phyloP scores from a whole-genome alignment of 192 early-diverging fungal species.

The Coemansia reversa region DNA sequence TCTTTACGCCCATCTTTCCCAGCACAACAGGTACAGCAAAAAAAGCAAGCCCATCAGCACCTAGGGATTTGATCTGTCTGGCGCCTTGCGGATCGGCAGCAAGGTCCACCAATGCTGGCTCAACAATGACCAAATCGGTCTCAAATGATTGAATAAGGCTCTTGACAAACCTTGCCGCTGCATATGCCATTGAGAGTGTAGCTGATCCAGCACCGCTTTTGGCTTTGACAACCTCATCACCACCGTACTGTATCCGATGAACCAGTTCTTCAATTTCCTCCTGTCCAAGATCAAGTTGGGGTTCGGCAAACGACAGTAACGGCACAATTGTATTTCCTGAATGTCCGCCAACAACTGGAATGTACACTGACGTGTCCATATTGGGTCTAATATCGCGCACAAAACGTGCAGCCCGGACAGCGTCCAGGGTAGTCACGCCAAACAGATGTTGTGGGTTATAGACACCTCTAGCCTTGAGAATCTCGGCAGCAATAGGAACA shows the following conservation, averaged over 20 bases:
- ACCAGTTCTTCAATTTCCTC: constrained; percentile 87
- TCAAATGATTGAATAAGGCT: constrained; percentile 73
- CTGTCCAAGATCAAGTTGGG: constrained; percentile 63
- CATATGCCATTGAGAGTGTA: constrained; percentile 83
- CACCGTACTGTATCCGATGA: constrained; percentile 95
- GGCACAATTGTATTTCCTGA: constrained; percentile 96
- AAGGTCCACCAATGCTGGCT: constrained; percentile 76
- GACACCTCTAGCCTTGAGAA: constrained; percentile 77
- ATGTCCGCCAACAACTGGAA: constrained; percentile 93
- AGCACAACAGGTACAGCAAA: constrained; percentile 74
- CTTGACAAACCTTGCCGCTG: constrained; percentile 86
- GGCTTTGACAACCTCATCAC: constrained; percentile 98
- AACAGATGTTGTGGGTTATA: constrained; percentile 83
- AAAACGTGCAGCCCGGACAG: constrained; percentile 95
- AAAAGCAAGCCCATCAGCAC: constrained; percentile 60
- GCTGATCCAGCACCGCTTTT: constrained; percentile 90
- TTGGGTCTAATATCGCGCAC: constrained; percentile 74
- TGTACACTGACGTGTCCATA: constrained; percentile 56
- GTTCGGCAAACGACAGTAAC: constrained; percentile 74
- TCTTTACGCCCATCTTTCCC: constrained; percentile 73
- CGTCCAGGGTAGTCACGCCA: constrained; percentile 95
- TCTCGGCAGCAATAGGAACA: constrained; percentile 89
- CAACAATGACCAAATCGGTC: constrained; percentile 71
- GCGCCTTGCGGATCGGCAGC: constrained; percentile 52
- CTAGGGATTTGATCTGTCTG: constrained; percentile 56